Percentiles rank a stretch among this genome's conserved stretches.
Conservation (phyloP, 1,139 yeast species). For the Lipomyces yarrowii region DNA sequence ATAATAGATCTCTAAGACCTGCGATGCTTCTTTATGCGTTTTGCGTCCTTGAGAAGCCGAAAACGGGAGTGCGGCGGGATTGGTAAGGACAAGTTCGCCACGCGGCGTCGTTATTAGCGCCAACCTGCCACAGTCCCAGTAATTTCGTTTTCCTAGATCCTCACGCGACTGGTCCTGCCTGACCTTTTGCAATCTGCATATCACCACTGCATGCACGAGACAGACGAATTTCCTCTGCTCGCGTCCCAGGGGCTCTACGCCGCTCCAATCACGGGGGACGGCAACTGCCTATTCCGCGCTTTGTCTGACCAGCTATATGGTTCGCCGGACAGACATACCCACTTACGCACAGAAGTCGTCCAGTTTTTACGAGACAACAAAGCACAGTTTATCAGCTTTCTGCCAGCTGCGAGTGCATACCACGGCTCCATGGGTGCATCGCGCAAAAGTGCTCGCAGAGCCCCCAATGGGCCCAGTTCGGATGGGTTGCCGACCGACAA, state of each 20-base stretch:
- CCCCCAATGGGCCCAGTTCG: background rate
- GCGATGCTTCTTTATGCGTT: no score
- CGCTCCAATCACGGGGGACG: conserved; percentile 46
- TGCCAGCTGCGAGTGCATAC: conserved; percentile 21
- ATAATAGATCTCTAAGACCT: no score
- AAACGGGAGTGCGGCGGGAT: no score
- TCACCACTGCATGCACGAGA: conserved; percentile 2
- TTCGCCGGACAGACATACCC: conserved; percentile 41
- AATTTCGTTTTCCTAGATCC: background rate
- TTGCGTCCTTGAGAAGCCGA: no score
- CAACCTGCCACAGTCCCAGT: background rate
- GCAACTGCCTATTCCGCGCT: conserved; percentile 50
- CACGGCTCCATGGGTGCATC: conserved; percentile 7
- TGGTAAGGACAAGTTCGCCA: background rate
- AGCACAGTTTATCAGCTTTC: conserved; percentile 31
- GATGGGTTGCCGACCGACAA: conserved; percentile 36
- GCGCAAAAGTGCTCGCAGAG: conserved; percentile 6
- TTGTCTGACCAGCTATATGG: conserved; percentile 48
- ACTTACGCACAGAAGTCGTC: conserved; percentile 42
- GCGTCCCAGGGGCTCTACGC: conserved; percentile 44
- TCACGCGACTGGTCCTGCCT: background rate
- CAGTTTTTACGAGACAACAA: conserved; percentile 40
- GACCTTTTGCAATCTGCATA: background rate
- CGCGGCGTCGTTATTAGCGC: background rate
- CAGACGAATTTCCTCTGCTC: conserved; percentile 44